Evolutionary conservation across 768 basidiomycete genomes (phyloP), one percentile per base, ranked within the genome.

Genomic region (Leccinum subtestaceum): DNA sequence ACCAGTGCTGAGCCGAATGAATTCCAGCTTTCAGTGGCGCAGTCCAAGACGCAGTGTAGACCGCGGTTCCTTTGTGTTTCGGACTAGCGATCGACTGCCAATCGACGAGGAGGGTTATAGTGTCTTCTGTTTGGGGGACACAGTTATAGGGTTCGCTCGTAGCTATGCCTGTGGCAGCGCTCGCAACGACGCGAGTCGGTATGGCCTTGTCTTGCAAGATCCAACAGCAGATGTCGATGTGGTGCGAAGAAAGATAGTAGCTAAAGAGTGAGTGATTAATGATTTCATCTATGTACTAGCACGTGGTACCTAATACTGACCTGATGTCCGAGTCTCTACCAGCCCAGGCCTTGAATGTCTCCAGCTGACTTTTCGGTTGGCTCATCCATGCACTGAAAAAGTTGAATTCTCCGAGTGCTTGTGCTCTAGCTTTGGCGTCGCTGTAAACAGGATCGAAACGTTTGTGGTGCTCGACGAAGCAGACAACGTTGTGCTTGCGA

Each of bases 361-460:
- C 91, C 27, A 97, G 81, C 74, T 97, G 95, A 67, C 84, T 87
- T 76, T 97, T 97, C 46, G 95, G 95, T 73, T 96, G 95, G 68
- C 91, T 93, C 95, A 97, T 97, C 93, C 95, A 96, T 38, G 93
- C 91, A 65, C 79, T 91, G 84, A 94, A 96, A 75, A 93, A 96
- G 76, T 95, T 96, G 77, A 95, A 93, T 73, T 95, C 92, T 34
- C 94, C 93, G 25, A 95, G 80, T 7, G 82, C 75, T 27, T 80
- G 82, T 29, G 89, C 89, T 54, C 88, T 86, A 4, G 85, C 87
- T 67, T 85, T 88, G 40, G 93, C 95, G 70, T 97, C 94, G 67
- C 89, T 89, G 78, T 97, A 96, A 12, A 88, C 93, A 5, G 95
- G 95, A 74, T 96, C 94, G 67, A 87, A 92, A 51, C 91, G 84